Conservation (phyloP, 352 stramenopile species). For the Phytopythium helicoides region DNA sequence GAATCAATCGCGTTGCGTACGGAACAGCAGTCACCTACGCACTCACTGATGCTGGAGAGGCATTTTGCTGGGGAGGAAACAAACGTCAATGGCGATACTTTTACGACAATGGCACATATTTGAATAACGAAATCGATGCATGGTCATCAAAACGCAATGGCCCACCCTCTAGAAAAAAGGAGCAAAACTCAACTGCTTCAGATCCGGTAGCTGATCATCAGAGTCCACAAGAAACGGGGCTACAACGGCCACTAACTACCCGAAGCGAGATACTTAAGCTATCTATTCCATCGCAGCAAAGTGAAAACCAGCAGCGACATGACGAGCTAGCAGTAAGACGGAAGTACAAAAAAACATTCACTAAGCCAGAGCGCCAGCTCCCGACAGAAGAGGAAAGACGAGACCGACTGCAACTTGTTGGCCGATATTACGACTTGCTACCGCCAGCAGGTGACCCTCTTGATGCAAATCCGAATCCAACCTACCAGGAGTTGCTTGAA, state of each 20-base stretch:
- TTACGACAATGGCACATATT: conserved; percentile 44
- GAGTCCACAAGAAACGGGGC: not conserved
- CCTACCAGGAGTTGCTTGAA: conserved; percentile 43
- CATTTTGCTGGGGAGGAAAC: conserved; percentile 80
- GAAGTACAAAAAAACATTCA: conserved; percentile 51
- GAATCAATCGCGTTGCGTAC: conserved; percentile 49
- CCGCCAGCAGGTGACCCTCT: conserved; percentile 10
- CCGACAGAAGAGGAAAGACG: conserved; percentile 46
- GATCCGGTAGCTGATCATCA: not conserved
- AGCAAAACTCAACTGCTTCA: not conserved
- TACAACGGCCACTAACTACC: conserved; percentile 32
- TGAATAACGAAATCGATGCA: conserved; percentile 2
- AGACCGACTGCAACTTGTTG: conserved; percentile 36
- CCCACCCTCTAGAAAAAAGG: too few species aligned
- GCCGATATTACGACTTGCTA: conserved; percentile 58
- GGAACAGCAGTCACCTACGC: conserved; percentile 54
- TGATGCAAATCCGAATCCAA: conserved; percentile 2
- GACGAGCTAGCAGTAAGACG: conserved; percentile 32
- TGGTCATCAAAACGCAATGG: too few species aligned
- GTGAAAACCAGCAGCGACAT: conserved; percentile 26
- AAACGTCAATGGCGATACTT: conserved; percentile 70
- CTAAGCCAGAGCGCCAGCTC: conserved; percentile 32
- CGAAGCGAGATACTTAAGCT: conserved; percentile 70
- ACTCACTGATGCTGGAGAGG: conserved; percentile 63
- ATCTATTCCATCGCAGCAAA: conserved; percentile 40